Evolutionary conservation across 2,329 filamentous ascomycete species (phyloP), one percentile per base, ranked within the genome.

Genomic region (Xylogone sp.): DNA sequence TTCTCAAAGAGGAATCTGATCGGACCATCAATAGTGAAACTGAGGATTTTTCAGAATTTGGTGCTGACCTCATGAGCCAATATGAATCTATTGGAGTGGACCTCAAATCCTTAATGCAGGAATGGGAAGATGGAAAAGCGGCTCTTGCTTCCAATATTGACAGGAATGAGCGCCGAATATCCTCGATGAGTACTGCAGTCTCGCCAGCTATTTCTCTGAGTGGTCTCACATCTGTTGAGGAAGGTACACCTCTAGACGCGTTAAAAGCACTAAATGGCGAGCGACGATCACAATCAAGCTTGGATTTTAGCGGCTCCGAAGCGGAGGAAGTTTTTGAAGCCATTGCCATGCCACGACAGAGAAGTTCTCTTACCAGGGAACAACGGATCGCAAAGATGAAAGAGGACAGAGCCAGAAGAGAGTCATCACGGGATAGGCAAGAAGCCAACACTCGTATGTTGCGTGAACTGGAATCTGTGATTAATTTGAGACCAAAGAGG

Each of bases 71-170:
- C 39, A 86, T 96, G 78, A 73, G 84, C 20, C 94, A 97, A 64
- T 99, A 97, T 68, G 94, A 99, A 51, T 93, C 91, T 3, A 95
- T 99, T 56, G 94, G 94, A 2, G 78, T 85, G 21, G 94, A 99
- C 64, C 77, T 99, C 43, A 87, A 87, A 66, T 81, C 86, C 43
- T 73, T 96, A 46, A 83, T 92, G 69, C 79, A 87, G 56, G 88
- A 90, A 56, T 96, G 92, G 92, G 90, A 95, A 62, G 82, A 87
- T 48, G 94, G 93, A 47, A 93, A 88, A 68, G 81, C 86, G n/a
- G 85, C 90, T 5, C 75, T 99, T 48, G 84, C 90, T 45, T 82
- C 84, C 50, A 92, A 88, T 59, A 87, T 96, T 63, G 87, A 94
- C 68, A 84, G 86, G 53, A 90, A 92, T 65, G 86, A 90, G 67